A percentile compares a stretch with the other conserved stretches of the same genome.
These are phyloP conservation scores for Amphibolis antarctica DNA, from an alignment of 106 monocot species.

Conservation along the genomic window DNA sequence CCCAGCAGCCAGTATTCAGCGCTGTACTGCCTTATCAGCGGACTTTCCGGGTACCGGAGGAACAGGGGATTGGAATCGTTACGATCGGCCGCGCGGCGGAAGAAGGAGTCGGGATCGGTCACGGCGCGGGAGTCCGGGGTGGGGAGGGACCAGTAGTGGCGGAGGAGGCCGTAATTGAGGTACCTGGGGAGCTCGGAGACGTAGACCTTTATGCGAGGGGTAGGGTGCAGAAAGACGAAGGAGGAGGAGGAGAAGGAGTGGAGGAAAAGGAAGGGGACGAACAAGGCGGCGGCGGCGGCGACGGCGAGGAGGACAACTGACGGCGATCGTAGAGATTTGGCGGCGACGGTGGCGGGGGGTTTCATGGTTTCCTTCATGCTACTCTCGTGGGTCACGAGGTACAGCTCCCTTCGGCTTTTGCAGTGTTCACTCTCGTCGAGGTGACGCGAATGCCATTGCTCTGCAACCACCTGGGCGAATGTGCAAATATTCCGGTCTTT, in stretches of 20 bases:
- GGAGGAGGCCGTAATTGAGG: constrained; percentile 81
- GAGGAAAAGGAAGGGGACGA: constrained; percentile 11
- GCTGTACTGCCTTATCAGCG: constrained; percentile 70
- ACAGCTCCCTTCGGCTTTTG: too few relatives aligned
- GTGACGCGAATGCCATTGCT: too few relatives aligned
- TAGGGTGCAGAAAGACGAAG: not conserved
- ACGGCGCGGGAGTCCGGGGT: constrained; percentile 66
- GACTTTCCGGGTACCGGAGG: constrained; percentile 53
- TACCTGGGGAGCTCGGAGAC: constrained; percentile 53
- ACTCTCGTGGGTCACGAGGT: too few relatives aligned
- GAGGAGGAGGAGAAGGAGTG: not conserved
- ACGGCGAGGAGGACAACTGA: not conserved
- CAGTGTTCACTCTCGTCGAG: too few relatives aligned
- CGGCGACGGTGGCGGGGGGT: not conserved
- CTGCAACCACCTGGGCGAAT: too few relatives aligned
- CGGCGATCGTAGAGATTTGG: not conserved
- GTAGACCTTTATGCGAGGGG: constrained; percentile 44
- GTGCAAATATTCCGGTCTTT: too few relatives aligned
- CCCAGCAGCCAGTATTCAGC: constrained; percentile 79
- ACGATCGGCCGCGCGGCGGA: constrained; percentile 40
- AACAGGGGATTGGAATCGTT: not conserved
- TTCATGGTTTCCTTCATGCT: not conserved
- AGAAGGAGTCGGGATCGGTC: constrained; percentile 69
- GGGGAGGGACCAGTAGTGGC: constrained; percentile 62
- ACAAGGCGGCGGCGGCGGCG: constrained; percentile 9